Percentiles rank a stretch among this genome's conserved stretches.
Conservation (phyloP, 2,329 filamentous ascomycete species). For the Fusarium algeriense region DNA sequence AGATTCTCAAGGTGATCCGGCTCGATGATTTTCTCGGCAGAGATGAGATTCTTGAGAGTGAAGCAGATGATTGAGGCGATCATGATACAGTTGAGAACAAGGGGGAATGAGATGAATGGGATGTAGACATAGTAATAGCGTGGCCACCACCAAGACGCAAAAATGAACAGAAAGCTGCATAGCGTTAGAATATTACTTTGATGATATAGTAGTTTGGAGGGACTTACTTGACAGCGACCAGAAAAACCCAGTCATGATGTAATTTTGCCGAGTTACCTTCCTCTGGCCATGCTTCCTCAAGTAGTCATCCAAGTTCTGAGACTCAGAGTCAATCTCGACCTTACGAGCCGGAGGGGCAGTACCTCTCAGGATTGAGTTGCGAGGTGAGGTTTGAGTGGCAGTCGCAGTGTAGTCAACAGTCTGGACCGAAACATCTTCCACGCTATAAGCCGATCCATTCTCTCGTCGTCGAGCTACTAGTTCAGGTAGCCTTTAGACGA, state of each 20-base stretch:
- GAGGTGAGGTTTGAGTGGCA: constrained; percentile 21
- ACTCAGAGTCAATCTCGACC: constrained; percentile 25
- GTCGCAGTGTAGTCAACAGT: neutral
- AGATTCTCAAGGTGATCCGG: constrained; percentile 49
- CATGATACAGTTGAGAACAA: constrained; percentile 45
- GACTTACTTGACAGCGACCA: constrained; percentile 30
- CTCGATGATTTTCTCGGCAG: constrained; percentile 33
- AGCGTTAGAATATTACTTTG: neutral
- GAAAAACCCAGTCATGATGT: constrained; percentile 34
- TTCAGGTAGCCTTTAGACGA: constrained; percentile 9
- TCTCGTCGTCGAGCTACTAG: constrained; percentile 13
- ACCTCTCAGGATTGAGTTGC: constrained; percentile 2
- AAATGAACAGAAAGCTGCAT: constrained; percentile 42
- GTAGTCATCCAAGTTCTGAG: constrained; percentile 31
- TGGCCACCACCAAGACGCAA: constrained; percentile 45
- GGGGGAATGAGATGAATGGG: constrained; percentile 45
- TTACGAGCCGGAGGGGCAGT: neutral
- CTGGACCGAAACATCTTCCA: neutral
- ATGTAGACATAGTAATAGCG: constrained; percentile 42
- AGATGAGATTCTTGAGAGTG: constrained; percentile 27
- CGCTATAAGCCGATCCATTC: constrained; percentile 1
- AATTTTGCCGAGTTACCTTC: constrained; percentile 27
- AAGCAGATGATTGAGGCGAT: constrained; percentile 40
- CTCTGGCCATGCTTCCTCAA: constrained; percentile 21
- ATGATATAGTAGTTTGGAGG: rapidly evolving